Base-by-base conservation (phyloP, 2,329 filamentous ascomycete species). In the Sclerotinia spermophila region DNA sequence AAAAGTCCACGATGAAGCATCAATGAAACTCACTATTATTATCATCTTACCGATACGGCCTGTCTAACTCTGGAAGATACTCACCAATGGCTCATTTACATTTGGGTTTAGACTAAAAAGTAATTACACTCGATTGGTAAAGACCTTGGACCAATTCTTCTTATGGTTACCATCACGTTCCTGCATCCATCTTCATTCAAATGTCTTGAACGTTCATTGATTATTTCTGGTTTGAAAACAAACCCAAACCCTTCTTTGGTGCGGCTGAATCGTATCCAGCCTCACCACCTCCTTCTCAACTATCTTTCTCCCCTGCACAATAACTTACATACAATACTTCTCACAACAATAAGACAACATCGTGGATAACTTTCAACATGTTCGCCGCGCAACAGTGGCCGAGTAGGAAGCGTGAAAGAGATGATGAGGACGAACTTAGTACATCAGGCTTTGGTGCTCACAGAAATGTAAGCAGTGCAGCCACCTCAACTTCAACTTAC, bases 371-470 rank as follows among this genome's bases (percentile, higher is more conserved):
- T 44, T 11, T 44, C 60, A 58, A 40, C 21, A 69, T 69, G 68
- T 44, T 65, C 27, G 61, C 38, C 27, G 61, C 38, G 35, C 38
- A 33, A 40, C 68, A 67, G 58, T 76, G 72, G 72, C 58, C 68
- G 13, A 71, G 30, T 55, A 72, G 74, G 65, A 79, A 79, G 72
- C 75, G 78, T 40, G 72, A 71, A 19, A 73, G 78, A 58, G 74
- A 78, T 8, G 75, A 78, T 40, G 76, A 78, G 6, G 77, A 77
- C n/a, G 75, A 77, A 30, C 67, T 68, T 66, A 71, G 38, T 30
- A 71, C 72, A 10, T 71, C 71, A 33, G 76, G 78, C 68, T 79
- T 79, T 70, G 73, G 76, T 64, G 77, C 78, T 58, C 78, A 80
- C 71, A 74, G 78, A 65, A 75, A 68, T 55, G 78, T 79, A 73